Base-by-base conservation (phyloP, 208 protist species). In the Leishmania mexicana region DNA sequence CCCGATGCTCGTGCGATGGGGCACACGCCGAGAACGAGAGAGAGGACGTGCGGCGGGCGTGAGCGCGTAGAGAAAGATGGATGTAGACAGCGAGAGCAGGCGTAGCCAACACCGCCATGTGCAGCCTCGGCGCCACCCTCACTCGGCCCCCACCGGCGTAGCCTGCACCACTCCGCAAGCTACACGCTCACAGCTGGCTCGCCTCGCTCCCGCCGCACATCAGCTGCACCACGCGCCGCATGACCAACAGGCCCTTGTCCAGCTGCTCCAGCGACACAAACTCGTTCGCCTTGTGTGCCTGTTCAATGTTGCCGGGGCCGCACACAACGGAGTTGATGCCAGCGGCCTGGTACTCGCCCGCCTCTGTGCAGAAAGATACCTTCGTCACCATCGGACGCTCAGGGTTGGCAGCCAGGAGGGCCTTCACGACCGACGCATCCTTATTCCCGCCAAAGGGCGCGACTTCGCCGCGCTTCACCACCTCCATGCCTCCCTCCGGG, bases 281-380 rank as follows among this genome's bases (percentile, higher is more conserved):
- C 81, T 95, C 91, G 83, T 95, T 90, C 15, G 86, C 75, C 76
- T 90, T 85, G 87, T 95, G 91, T 67, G 91, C 91, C 77, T 93
- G 89, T 15, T 89, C 83, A 73, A 93, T 93, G 77, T 78, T 87
- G 49, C 89, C 91, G 5, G 91, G 91, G 7, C 91, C 91, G 85
- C 89, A 93, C 54, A 95, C 87, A 15, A 92, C 83, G 38, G 88
- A 85, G 53, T 83, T 84, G n/a, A 93, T 84, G 74, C 91, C 89
- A n/a, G 88, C 70, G 40, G 57, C 71, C 62, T 92, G 88, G 81
- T 89, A 92, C 64, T 90, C 83, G 3, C 86, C 87, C 40, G 83
- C 89, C 83, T 95, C 91, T 8, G 89, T 93, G 75, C 79, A 90
- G 79, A 90, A 95, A n/a, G 76, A 88, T 42, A 93, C 91, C 73